Base-by-base conservation (phyloP, 2,329 filamentous ascomycete genomes). In the Calonectria fujianensis region DNA sequence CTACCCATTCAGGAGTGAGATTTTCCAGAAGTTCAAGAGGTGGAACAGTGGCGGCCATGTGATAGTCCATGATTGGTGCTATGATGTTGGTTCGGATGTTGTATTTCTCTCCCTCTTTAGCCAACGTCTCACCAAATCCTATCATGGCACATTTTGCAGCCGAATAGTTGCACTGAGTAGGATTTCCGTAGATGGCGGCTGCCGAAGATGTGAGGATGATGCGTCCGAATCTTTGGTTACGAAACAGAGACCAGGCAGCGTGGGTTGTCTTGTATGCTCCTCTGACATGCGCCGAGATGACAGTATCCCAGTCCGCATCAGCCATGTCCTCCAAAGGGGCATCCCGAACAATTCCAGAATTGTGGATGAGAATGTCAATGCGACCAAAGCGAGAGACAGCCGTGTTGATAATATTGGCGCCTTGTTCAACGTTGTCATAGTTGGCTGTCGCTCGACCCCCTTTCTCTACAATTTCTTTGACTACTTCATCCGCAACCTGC, bases 291-390 rank as follows among this genome's bases (percentile, higher is more conserved):
- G 98, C 96, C 84, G 93, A 94, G 86, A 96, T 95, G 84, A 98
- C 94, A 80, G 98, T 88, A 84, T 98, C 96, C 96, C 97, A 99
- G 86, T 99, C 97, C 83, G 93, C 88, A 85, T 98, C 96, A 85
- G 94, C 96, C 92, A 98, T 98, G 88, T 98, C 98, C 91, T 98
- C 98, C 89, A 99, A 98, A 90, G 94, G 96, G 84, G 98, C 86
- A 88, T 98, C 96, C 75, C 96, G 94, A 74, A 98, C 90, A 83
- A 98, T 98, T 83, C 96, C 96, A 74, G 97, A 97, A 84, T 98
- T 98, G 91, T 98, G 99, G 87, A 99, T 94, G 81, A 99, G 93
- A 78, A 99, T 89, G 85, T 99, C 96, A 86, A 99, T 91, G 82
- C 96, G 95, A 80, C 96, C 95, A 83, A 93, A 97, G 70, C 88